A percentile compares a stretch with the other conserved stretches of the same genome.
Evolutionary conservation across 192 early-diverging fungal species (phyloP).

Genomic region (Bifiguratus adelaidae): DNA sequence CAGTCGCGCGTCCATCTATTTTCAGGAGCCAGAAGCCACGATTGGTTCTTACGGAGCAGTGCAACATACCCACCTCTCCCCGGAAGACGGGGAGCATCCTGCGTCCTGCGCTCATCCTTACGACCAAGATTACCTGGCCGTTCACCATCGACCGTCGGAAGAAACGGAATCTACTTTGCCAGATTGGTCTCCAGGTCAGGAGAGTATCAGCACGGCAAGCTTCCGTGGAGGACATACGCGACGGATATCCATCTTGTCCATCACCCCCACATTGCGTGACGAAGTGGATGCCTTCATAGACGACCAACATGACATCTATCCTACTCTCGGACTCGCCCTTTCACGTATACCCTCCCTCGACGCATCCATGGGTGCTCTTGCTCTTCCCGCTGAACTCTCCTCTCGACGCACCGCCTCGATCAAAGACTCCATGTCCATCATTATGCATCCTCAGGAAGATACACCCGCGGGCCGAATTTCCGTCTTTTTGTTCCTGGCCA

Average conservation of each 20-base stretch:
- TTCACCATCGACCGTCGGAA: constrained; percentile 4
- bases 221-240: background rate
- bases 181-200: constrained; percentile 12
- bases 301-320: constrained; percentile 7
- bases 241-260: constrained; percentile 2
- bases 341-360: constrained; percentile 15
- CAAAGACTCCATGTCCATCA: constrained; percentile 1
- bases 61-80: too few relatives aligned
- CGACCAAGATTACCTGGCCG: background rate
- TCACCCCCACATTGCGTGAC: constrained; percentile 7
- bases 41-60: too few relatives aligned
- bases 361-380: constrained; percentile 12
- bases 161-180: constrained; percentile 7
- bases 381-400: too few relatives aligned
- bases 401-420: constrained; percentile 8
- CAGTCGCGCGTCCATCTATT: too few relatives aligned
- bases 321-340: constrained; percentile 14
- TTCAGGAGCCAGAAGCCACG: too few relatives aligned
- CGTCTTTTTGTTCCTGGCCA: constrained; percentile 21
- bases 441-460: background rate
- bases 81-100: too few relatives aligned
- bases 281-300: constrained; percentile 7
- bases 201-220: background rate
- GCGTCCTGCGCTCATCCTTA: too few relatives aligned
- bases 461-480: constrained; percentile 10